Conservation (phyloP, 2,329 filamentous ascomycete species). For the Epichloe amarillans region DNA sequence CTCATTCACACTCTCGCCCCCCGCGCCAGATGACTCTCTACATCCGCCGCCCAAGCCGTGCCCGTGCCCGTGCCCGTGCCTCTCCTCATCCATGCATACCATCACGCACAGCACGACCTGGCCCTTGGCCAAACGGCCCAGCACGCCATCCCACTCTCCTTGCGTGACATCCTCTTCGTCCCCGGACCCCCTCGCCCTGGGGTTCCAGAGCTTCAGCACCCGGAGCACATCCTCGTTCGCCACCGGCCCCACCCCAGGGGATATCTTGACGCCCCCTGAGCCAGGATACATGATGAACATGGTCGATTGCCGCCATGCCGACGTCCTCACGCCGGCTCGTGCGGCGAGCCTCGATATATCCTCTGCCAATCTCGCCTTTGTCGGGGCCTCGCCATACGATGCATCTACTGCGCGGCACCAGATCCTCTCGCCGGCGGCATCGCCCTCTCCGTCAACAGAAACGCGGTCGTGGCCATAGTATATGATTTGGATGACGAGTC, state of each 20-base stretch:
- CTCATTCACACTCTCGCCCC: neutral
- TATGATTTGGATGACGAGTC: conserved; percentile 2
- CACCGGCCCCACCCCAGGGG: neutral
- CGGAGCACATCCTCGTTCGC: neutral
- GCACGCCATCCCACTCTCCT: conserved; percentile 13
- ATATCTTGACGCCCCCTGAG: neutral
- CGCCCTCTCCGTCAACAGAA: no score
- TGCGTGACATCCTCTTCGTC: neutral
- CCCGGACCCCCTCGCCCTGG: conserved; percentile 10
- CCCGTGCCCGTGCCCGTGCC: no score
- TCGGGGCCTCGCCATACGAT: neutral
- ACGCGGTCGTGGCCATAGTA: neutral
- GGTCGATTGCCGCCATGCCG: neutral
- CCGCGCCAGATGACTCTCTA: neutral
- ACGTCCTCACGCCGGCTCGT: neutral
- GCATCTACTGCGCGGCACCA: conserved; percentile 3
- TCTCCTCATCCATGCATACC: neutral
- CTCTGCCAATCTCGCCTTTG: neutral
- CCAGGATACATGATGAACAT: neutral
- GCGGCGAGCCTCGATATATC: neutral
- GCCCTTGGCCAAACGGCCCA: conserved; percentile 2
- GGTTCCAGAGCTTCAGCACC: neutral
- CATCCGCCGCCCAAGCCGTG: neutral
- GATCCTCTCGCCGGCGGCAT: neutral
- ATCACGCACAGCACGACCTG: neutral